Percentiles rank a stretch among this genome's conserved stretches.
Conservation (phyloP, 805 yeast species). For the Ogataea trehaloabstinens region DNA sequence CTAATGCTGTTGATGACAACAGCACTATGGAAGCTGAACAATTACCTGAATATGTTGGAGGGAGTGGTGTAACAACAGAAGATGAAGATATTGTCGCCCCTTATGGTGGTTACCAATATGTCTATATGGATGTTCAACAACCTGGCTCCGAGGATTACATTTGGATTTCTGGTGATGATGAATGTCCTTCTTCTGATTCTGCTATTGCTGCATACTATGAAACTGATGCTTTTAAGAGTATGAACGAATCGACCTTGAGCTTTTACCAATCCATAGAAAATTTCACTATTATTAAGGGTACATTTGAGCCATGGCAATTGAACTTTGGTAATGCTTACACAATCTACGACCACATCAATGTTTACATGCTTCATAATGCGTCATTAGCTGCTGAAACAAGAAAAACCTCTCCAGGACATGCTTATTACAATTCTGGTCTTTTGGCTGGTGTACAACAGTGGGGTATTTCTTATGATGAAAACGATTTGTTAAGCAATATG, state of each 20-base stretch:
- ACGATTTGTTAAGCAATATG: conserved; percentile 28
- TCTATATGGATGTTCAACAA: conserved; percentile 36
- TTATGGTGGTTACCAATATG: conserved; percentile 45
- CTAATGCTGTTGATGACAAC: conserved; percentile 28
- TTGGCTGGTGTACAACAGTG: conserved; percentile 41
- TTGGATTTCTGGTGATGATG: conserved; percentile 41
- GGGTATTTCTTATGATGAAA: conserved; percentile 33
- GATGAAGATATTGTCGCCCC: conserved; percentile 41
- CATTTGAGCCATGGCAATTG: conserved; percentile 38
- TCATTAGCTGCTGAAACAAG: conserved; percentile 34
- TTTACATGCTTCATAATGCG: conserved; percentile 40
- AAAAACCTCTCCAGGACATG: no score
- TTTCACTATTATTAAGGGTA: conserved; percentile 29
- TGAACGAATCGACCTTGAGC: conserved; percentile 35
- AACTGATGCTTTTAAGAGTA: conserved; percentile 30
- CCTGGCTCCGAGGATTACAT: conserved; percentile 36
- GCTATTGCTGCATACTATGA: conserved; percentile 32
- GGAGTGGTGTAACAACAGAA: no score
- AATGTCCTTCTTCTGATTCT: conserved; percentile 38
- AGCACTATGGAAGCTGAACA: conserved; percentile 22
- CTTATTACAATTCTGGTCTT: conserved; percentile 29
- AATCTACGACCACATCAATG: conserved; percentile 40
- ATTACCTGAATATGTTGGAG: conserved; percentile 38
- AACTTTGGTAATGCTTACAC: conserved; percentile 38
- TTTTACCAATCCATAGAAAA: conserved; percentile 38